A percentile compares a stretch with the other conserved stretches of the same genome.
Conservation (phyloP, 257 asterid genomes). For the Solanum microdontum region DNA sequence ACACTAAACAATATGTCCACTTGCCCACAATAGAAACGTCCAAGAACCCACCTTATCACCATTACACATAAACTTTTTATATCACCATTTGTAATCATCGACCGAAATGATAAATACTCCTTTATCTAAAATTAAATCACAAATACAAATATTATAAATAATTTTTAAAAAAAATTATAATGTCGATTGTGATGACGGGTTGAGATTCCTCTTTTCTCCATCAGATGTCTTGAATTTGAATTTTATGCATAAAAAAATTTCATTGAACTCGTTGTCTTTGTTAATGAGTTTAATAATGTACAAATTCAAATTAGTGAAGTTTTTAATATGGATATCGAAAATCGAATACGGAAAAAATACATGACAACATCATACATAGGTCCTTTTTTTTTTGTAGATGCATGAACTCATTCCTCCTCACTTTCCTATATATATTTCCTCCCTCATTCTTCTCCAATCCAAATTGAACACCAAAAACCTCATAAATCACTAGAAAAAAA, state of each 20-base stretch:
- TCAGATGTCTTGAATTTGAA: too few relatives aligned
- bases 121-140: background rate
- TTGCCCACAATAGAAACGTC: background rate
- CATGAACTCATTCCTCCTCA: background rate
- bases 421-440: background rate
- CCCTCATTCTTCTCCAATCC: too few relatives aligned
- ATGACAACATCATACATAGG: background rate
- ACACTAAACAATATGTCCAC: background rate
- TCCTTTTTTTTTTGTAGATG: background rate
- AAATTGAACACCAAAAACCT: background rate
- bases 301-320: rapidly evolving
- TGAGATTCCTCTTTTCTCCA: background rate
- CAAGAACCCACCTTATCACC: background rate
- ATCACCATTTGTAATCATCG: background rate
- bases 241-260: too few relatives aligned
- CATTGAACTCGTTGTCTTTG: rapidly evolving
- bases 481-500: background rate
- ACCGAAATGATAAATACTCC: rapidly evolving
- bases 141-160: too few relatives aligned
- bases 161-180: rapidly evolving
- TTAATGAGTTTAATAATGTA: too few relatives aligned
- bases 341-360: background rate
- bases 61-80: background rate
- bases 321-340: background rate
- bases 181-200: rapidly evolving